Evolutionary conservation across 352 stramenopile genomes (phyloP), one percentile per base, ranked within the genome.

Genomic region (Phytopythium sindhum): DNA sequence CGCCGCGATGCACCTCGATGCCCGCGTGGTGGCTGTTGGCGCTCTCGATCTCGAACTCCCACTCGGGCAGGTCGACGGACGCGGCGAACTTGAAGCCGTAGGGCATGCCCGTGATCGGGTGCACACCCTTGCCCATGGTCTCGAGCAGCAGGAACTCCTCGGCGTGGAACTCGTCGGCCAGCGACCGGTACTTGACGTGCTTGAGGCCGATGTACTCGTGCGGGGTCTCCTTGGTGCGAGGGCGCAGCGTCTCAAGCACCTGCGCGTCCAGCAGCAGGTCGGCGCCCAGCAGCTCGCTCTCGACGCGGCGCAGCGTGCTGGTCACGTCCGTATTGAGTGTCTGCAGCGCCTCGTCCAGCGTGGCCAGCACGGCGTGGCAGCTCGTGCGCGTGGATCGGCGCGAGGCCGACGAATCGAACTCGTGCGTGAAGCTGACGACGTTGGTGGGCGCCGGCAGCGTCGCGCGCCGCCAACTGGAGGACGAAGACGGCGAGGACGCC

Each of bases 131-230:
- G 35, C 82, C 78, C 5, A 69, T 68, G 2, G 82, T 83, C 60
- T 91, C 82, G 42, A 89, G 70, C 31, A 91, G 61, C 12, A 91
- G 57, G 35, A 88, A 88, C 52, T 91, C 82, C 55, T 91, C 82
- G 23, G 75, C 78, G 24, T 82, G 70, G 35, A 68, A 69, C 19
- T 80, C 80, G 60, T 86, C 75, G 23, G 88, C 64, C 23, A 88
- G 70, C 23, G 78, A 88, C 12, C 70, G 74, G 68, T 91, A 89
- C 57, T 85, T 89, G 69, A 89, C 78, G 62, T 91, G 82, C 69
- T 94, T 94, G 65, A 91, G 73, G 2, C 80, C 74, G 24, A 94
- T 71, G 69, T 87, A 94, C 48, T 86, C 77, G 66, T 94, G 82
- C 26, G 81, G 81, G 1, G 65, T 78, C 64, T 89, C 73, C 61